Percentiles rank a stretch among this genome's conserved stretches.
Evolutionary conservation across 2,329 filamentous ascomycete genomes (phyloP).

Genomic region (Fusarium burgessii): DNA sequence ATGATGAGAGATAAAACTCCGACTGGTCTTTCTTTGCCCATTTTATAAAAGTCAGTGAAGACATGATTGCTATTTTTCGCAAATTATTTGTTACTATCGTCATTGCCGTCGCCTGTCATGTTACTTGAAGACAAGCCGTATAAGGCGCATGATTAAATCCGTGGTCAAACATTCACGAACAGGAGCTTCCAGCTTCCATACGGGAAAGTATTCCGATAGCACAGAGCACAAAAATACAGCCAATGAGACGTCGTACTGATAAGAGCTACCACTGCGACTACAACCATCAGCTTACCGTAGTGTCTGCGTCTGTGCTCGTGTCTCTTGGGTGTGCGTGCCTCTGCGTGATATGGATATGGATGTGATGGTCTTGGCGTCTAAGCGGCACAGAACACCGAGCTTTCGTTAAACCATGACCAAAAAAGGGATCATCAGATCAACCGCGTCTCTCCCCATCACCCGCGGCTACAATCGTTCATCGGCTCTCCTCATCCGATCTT

Average conservation of each 20-base stretch:
- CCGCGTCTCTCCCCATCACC: neutral
- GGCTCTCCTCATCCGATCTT: conserved; percentile 39
- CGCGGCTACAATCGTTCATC: conserved; percentile 19
- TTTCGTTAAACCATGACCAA: neutral
- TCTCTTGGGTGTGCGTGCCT: neutral
- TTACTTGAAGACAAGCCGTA: neutral
- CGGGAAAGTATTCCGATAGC: neutral
- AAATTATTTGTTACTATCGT: neutral
- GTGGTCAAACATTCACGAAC: neutral
- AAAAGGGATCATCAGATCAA: conserved; percentile 22
- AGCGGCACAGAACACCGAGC: conserved; percentile 1
- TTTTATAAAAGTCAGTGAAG: neutral
- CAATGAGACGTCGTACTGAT: neutral
- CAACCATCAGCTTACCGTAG: conserved; percentile 24
- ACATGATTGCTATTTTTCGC: neutral
- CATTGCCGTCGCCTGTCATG: neutral
- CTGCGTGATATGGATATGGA: neutral
- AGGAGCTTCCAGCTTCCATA: too few relatives aligned
- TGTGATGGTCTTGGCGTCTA: conserved; percentile 22
- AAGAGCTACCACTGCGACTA: neutral
- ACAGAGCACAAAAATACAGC: neutral
- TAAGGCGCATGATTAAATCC: conserved; percentile 8
- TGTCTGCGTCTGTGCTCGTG: conserved; percentile 11
- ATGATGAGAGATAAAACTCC: neutral
- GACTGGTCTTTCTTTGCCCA: neutral